Evolutionary conservation across 768 basidiomycete species (phyloP).

Genomic region (Panaeolus cyanescens): DNA sequence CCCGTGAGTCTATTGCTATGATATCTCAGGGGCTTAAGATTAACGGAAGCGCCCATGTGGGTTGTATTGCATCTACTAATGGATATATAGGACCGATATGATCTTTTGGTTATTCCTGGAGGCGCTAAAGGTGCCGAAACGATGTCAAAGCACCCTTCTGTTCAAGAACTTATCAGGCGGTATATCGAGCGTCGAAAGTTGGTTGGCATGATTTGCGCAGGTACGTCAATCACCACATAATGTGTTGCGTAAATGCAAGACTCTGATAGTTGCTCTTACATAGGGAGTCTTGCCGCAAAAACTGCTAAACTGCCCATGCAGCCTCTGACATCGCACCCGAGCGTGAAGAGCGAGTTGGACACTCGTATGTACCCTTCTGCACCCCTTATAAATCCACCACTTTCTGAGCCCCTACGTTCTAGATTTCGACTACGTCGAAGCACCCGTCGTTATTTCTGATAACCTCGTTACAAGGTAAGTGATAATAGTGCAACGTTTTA

Average conservation of each 20-base stretch:
- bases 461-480: constrained; percentile 77
- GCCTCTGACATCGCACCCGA: constrained; percentile 78
- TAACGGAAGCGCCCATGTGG: neutral
- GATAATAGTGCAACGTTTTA: neutral
- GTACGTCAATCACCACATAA: constrained; percentile 33
- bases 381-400: neutral
- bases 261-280: neutral
- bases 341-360: constrained; percentile 61
- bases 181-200: constrained; percentile 56
- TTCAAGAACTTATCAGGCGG: constrained; percentile 63
- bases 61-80: neutral
- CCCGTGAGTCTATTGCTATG: constrained; percentile 40
- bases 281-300: constrained; percentile 73
- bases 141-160: constrained; percentile 56
- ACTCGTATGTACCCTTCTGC: constrained; percentile 36
- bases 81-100: constrained; percentile 55
- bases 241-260: neutral
- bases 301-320: constrained; percentile 61
- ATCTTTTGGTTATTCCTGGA: constrained; percentile 75
- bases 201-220: constrained; percentile 88
- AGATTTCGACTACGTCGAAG: constrained; percentile 79
- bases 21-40: neutral
- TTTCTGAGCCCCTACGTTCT: neutral
- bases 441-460: constrained; percentile 70
- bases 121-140: constrained; percentile 79